Evolutionary conservation across 495 filamentous ascomycete species (phyloP), one percentile per base, ranked within the genome.

Genomic region (Daldinia concentrica): DNA sequence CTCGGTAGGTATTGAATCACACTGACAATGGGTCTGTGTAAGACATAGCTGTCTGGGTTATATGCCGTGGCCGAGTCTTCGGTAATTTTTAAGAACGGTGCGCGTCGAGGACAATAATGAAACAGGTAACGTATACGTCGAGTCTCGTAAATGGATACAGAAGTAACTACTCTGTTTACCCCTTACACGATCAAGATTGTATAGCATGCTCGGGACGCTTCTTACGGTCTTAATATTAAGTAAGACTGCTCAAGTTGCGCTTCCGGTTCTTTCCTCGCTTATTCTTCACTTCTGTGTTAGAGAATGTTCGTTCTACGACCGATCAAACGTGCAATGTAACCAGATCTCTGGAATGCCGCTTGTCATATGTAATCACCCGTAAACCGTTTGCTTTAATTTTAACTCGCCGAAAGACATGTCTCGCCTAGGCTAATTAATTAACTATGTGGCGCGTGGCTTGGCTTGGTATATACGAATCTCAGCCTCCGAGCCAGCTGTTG

Each of bases 371-470:
- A 57, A 37, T 22, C 30, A 34, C 17, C 68, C 68, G 63, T 7
- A 0, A 8, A n/a, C 58, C 48, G 68, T 71, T 71, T 71, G 68
- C 43, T 66, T 39, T 41, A 48, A 55, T 58, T 58, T 66, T n/a
- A 36, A 14, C 15, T 14, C 6, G 15, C 17, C 1, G 15, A 37
- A 9, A 12, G 11, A 27, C 26, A 29, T 54, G 51, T 30, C 29
- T 54, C 43, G 11, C 43, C 43, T 48, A 11, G 17, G 43, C 8
- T 24, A 19, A 22, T 22, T 48, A 48, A 22, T 48, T 4, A 48
- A 9, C 19, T 48, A 24, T 0, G 43, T 24, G 43, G 19, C 29
- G 29, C 7, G 0, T 32, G 29, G 9, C 19, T 48, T 48, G 29
- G 9, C 19, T 48, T 48, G 43, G 43, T 48, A 48, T 12, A 19